Conservation (phyloP, 225 moss, liverwort and hornwort species). For the Climacium dendroides region DNA sequence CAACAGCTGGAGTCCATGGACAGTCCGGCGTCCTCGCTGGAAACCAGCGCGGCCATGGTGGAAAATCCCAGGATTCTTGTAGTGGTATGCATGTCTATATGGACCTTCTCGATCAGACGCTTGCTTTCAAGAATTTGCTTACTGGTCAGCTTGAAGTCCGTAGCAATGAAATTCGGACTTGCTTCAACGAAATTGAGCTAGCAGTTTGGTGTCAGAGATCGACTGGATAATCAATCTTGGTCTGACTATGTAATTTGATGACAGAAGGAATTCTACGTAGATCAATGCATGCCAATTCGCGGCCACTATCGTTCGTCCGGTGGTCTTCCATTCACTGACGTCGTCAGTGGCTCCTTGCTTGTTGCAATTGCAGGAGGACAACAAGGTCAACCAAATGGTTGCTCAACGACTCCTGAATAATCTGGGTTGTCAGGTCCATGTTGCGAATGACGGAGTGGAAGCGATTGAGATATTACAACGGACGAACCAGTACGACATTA, state of each 20-base stretch:
- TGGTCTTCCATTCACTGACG: not conserved
- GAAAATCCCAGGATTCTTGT: conserved; percentile 27
- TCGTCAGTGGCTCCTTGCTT: not conserved
- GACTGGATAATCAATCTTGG: not conserved
- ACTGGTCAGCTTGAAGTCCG: not conserved
- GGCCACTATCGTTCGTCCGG: too few relatives aligned
- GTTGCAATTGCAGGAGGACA: conserved; percentile 23
- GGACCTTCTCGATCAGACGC: not conserved
- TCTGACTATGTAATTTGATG: not conserved
- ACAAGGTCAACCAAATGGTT: conserved; percentile 38
- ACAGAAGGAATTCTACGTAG: not conserved
- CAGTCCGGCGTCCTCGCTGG: not conserved
- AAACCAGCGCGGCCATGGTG: not conserved
- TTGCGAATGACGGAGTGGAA: conserved; percentile 26
- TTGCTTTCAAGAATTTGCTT: not conserved
- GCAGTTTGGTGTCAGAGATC: not conserved
- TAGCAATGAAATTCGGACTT: not conserved
- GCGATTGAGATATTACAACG: conserved; percentile 15
- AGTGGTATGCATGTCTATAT: conserved; percentile 6
- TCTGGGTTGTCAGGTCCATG: conserved; percentile 27
- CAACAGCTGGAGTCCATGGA: conserved; percentile 4
- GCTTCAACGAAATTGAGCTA: not conserved
- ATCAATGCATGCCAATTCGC: not conserved
- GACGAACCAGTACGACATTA: conserved; percentile 13
- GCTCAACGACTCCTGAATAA: conserved; percentile 25